Conservation (phyloP, 2,329 filamentous ascomycete species). For the Penicillium sp. region DNA sequence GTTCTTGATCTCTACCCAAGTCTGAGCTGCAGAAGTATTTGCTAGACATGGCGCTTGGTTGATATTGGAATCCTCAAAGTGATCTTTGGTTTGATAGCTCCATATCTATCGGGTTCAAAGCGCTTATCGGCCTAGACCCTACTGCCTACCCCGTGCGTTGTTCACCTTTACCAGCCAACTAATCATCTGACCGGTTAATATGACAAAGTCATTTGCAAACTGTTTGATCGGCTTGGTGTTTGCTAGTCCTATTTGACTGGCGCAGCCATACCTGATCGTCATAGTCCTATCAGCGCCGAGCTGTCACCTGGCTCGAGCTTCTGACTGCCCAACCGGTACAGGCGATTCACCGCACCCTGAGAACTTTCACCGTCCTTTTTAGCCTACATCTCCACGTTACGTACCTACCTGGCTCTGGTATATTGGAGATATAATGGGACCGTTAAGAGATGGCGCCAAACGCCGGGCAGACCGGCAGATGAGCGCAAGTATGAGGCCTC, state of each 20-base stretch:
- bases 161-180: constrained; percentile 1
- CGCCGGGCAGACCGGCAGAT: constrained; percentile 46
- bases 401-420: constrained; percentile 2
- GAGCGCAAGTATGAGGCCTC: constrained; percentile 44
- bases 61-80: not conserved
- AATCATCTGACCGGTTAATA: constrained; percentile 17
- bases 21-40: not conserved
- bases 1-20: not conserved
- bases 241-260: constrained; percentile 6
- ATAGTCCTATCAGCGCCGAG: constrained; percentile 19
- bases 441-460: constrained; percentile 44
- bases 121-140: constrained; percentile 13
- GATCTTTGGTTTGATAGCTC: constrained; percentile 2
- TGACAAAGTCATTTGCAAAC: constrained; percentile 16
- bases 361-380: constrained; percentile 3
- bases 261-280: constrained; percentile 10
- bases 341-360: constrained; percentile 9
- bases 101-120: constrained; percentile 8
- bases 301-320: constrained; percentile 23
- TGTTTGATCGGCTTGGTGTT: constrained; percentile 14
- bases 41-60: constrained; percentile 4
- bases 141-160: constrained; percentile 1
- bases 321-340: constrained; percentile 12
- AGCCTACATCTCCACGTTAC: constrained; percentile 1
- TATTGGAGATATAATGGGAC: constrained; percentile 29